Percentiles rank a stretch among this genome's conserved stretches.
Evolutionary conservation across 2,329 filamentous ascomycete species (phyloP).

Genomic region (Penicillium sp.): DNA sequence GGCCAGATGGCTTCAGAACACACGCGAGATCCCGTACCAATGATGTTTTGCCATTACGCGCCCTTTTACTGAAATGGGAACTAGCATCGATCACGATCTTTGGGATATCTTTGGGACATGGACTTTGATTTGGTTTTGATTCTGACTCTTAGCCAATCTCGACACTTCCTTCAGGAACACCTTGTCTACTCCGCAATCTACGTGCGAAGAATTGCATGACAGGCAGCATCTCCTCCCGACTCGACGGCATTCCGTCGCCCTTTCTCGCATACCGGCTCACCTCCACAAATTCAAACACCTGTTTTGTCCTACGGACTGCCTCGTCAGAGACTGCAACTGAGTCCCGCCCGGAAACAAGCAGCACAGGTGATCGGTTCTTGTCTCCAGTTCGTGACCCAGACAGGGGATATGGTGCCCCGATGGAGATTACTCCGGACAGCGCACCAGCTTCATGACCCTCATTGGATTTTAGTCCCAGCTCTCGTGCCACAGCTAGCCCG

Average conservation of each 20-base stretch:
- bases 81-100: not conserved
- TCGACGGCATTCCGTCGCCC: constrained; percentile 80
- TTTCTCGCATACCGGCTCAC: constrained; percentile 68
- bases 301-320: constrained; percentile 64
- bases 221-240: constrained; percentile 81
- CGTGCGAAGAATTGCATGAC: constrained; percentile 74
- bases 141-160: constrained; percentile 36
- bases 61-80: not conserved
- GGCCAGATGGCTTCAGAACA: not conserved
- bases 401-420: constrained; percentile 45
- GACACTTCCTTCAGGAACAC: constrained; percentile 48
- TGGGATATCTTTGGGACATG: not conserved
- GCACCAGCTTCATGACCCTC: constrained; percentile 20
- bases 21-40: not conserved
- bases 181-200: constrained; percentile 44
- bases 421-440: constrained; percentile 44
- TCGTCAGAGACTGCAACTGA: constrained; percentile 60
- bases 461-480: constrained; percentile 29
- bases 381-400: constrained; percentile 29
- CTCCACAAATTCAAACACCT: constrained; percentile 66
- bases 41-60: not conserved
- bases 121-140: not conserved
- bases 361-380: constrained; percentile 44
- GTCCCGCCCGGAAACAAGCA: constrained; percentile 45
- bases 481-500: constrained; percentile 58